A percentile compares a stretch with the other conserved stretches of the same genome.
phyloP scores from a whole-genome alignment of 257 asterid genomes.

The Solanum arcanum region DNA sequence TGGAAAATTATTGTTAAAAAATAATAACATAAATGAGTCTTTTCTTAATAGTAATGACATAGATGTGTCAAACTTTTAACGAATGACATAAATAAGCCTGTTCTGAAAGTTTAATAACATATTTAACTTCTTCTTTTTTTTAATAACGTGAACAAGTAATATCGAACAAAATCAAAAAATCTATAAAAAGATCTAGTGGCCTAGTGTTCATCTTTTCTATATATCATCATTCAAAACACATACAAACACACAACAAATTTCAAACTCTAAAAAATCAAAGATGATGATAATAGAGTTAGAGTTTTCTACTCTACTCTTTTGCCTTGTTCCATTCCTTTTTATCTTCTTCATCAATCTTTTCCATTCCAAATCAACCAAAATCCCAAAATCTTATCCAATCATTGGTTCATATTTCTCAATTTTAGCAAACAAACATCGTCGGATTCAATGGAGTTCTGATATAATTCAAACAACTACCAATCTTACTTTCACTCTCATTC shows the following conservation, averaged over 20 bases:
- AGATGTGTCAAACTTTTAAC: too few relatives aligned
- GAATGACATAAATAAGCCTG: too few relatives aligned
- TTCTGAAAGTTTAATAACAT: too few relatives aligned
- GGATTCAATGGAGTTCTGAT: conserved; percentile 45
- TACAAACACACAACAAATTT: neutral
- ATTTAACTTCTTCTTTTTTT: too few relatives aligned
- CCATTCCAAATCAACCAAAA: neutral
- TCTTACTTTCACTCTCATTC: conserved; percentile 45
- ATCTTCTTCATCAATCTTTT: conserved; percentile 8
- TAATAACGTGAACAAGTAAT: too few relatives aligned
- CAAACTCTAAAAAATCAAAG: too few relatives aligned
- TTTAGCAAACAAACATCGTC: conserved; percentile 21
- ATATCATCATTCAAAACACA: neutral
- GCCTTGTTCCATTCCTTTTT: conserved; percentile 16
- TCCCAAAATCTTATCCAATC: conserved; percentile 37
- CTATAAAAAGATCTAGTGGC: neutral
- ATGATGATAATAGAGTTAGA: conserved; percentile 3
- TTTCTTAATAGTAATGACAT: too few relatives aligned
- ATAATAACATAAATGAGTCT: too few relatives aligned
- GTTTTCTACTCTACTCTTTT: conserved; percentile 9
- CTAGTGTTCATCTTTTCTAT: neutral
- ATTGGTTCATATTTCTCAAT: conserved; percentile 35
- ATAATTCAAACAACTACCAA: conserved; percentile 17
- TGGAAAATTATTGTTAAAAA: too few relatives aligned
- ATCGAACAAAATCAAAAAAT: neutral